These are phyloP conservation scores for Pseudomicrostroma phylloplanum DNA, from an alignment of 1,284 basidiomycete genomes.

Conservation along the genomic window DNA sequence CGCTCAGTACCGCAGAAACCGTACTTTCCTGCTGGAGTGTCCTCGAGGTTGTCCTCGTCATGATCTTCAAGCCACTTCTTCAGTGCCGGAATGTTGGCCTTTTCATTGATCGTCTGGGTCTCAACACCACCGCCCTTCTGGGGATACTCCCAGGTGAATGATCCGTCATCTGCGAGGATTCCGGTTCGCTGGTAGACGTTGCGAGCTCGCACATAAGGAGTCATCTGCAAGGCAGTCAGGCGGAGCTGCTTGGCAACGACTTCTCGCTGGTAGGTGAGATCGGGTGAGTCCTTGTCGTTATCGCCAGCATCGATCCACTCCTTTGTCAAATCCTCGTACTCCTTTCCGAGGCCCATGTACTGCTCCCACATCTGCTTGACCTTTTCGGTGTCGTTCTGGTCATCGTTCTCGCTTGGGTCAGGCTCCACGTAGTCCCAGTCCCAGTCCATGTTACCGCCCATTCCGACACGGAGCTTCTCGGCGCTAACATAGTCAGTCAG, in stretches of 20 bases:
- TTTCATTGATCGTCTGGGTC: conserved; percentile 37
- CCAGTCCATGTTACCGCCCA: conserved; percentile 51
- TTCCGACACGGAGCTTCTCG: conserved; percentile 44
- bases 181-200: conserved; percentile 47
- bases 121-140: conserved; percentile 33
- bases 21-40: conserved; percentile 28
- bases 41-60: conserved; percentile 46
- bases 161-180: conserved; percentile 39
- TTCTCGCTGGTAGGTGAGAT: conserved; percentile 35
- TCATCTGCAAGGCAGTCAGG: conserved; percentile 45
- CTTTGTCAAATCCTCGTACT: conserved; percentile 39
- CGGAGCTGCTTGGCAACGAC: conserved; percentile 46
- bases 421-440: conserved; percentile 50
- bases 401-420: conserved; percentile 42
- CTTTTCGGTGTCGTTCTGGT: conserved; percentile 44
- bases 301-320: conserved; percentile 37
- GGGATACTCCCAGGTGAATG: conserved; percentile 45
- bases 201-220: conserved; percentile 38
- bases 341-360: conserved; percentile 32
- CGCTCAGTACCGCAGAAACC: conserved; percentile 18
- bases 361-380: conserved; percentile 36
- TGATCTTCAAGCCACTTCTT: conserved; percentile 46
- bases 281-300: conserved; percentile 25
- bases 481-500: conserved; percentile 39
- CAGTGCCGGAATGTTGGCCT: conserved; percentile 42